Evolutionary conservation across 2,329 filamentous ascomycete species (phyloP).

Genomic region (Alternaria triticina): DNA sequence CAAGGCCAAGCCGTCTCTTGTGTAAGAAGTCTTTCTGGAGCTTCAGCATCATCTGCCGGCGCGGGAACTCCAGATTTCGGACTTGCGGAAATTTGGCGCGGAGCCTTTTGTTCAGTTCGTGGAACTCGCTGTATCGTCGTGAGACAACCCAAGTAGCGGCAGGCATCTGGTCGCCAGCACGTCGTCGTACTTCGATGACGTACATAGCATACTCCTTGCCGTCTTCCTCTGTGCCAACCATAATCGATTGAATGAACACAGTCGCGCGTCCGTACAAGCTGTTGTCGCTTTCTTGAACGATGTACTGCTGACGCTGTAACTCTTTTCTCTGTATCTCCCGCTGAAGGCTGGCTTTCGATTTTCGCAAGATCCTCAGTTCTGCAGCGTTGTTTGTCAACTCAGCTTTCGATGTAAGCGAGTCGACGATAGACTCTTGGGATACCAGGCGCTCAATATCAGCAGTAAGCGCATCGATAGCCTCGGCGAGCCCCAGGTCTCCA

Average conservation of each 20-base stretch:
- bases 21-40: conserved; percentile 94
- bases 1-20: conserved; percentile 81
- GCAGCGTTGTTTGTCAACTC: conserved; percentile 97
- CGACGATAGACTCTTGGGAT: conserved; percentile 87
- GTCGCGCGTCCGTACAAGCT: conserved; percentile 91
- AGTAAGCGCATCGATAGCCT: conserved; percentile 88
- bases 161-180: conserved; percentile 93
- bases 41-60: conserved; percentile 92
- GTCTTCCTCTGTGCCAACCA: conserved; percentile 89
- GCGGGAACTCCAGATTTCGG: conserved; percentile 87
- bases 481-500: conserved; percentile 88
- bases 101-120: conserved; percentile 89
- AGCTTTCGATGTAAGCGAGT: conserved; percentile 90
- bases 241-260: conserved; percentile 88
- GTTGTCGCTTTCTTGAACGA: conserved; percentile 97
- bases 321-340: conserved; percentile 93
- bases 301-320: conserved; percentile 94
- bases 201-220: conserved; percentile 94
- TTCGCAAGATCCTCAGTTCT: conserved; percentile 87
- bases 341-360: conserved; percentile 91
- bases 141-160: conserved; percentile 93
- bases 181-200: conserved; percentile 86
- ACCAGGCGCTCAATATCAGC: conserved; percentile 88
- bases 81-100: conserved; percentile 86
- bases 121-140: conserved; percentile 95